These are phyloP conservation scores for Adansonia grandidieri DNA, from an alignment of 441 rosid species.

Conservation along the genomic window DNA sequence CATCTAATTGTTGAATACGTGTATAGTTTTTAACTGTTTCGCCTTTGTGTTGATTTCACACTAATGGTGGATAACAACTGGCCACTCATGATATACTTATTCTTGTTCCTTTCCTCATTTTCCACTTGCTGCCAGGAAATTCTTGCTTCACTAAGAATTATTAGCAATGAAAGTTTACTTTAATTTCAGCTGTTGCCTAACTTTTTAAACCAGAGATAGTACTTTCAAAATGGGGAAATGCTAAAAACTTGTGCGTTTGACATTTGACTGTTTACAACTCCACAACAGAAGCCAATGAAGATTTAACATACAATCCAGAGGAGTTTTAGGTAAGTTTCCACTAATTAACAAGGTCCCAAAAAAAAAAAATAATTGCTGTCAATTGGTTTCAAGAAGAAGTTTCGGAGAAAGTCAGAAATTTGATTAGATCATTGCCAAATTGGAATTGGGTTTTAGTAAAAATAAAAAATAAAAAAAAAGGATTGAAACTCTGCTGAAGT, in stretches of 20 bases:
- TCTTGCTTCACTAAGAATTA: not conserved
- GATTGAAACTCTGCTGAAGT: too few relatives aligned
- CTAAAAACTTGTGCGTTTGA: not conserved
- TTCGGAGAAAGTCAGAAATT: slow-evolving; percentile 8
- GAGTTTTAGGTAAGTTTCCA: slow-evolving; percentile 33
- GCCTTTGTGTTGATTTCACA: slow-evolving; percentile 7
- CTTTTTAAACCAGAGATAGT: not conserved
- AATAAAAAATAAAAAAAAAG: too few relatives aligned
- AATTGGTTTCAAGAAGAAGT: not conserved
- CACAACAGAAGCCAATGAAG: not conserved
- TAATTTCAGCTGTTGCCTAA: slow-evolving; percentile 19
- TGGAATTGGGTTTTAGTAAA: too few relatives aligned
- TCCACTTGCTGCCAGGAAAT: not conserved
- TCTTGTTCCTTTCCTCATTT: not conserved
- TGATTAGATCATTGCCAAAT: not conserved
- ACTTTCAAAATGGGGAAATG: not conserved
- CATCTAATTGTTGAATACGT: not conserved
- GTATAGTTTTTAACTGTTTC: not conserved
- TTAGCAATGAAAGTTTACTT: not conserved
- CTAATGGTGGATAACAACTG: slow-evolving; percentile 9
- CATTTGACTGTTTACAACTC: not conserved
- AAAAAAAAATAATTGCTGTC: not conserved
- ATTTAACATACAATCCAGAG: not conserved
- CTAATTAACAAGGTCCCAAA: not conserved
- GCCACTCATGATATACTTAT: not conserved